A percentile compares a stretch with the other conserved stretches of the same genome.
Conservation (phyloP, 2,329 filamentous ascomycete genomes). For the Fusarium sp. region DNA sequence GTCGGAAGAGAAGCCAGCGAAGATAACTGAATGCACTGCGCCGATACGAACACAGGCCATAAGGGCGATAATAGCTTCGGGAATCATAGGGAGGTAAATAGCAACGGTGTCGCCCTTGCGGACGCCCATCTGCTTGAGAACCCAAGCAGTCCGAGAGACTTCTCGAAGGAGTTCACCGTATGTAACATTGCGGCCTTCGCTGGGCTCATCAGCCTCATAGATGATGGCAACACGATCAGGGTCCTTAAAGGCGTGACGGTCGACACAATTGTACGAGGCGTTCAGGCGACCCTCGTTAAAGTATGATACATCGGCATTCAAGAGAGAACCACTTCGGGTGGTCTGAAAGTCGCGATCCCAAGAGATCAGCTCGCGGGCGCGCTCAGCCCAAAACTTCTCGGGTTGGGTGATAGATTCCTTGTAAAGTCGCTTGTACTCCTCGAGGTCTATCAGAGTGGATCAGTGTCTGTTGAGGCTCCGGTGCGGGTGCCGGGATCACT, state of each 20-base stretch:
- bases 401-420: conserved; percentile 91
- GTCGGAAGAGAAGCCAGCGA: conserved; percentile 96
- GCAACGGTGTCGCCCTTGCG: conserved; percentile 97
- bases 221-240: conserved; percentile 95
- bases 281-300: conserved; percentile 95
- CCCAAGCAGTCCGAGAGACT: conserved; percentile 87
- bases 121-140: conserved; percentile 94
- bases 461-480: conserved; percentile 45
- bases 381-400: conserved; percentile 87
- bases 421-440: conserved; percentile 76
- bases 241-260: conserved; percentile 95
- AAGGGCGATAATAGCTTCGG: conserved; percentile 91
- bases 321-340: conserved; percentile 80
- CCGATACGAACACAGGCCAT: conserved; percentile 93
- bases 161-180: conserved; percentile 94
- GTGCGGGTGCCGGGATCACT: conserved; percentile 51
- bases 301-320: conserved; percentile 88
- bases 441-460: conserved; percentile 60
- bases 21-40: conserved; percentile 96
- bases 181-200: conserved; percentile 87
- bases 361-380: conserved; percentile 87
- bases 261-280: conserved; percentile 96
- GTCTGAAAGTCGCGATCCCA: conserved; percentile 95
- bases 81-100: conserved; percentile 98
- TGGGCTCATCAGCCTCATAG: conserved; percentile 95